Conservation (phyloP, 2,329 filamentous ascomycete species). For the Alternaria metachromatica region DNA sequence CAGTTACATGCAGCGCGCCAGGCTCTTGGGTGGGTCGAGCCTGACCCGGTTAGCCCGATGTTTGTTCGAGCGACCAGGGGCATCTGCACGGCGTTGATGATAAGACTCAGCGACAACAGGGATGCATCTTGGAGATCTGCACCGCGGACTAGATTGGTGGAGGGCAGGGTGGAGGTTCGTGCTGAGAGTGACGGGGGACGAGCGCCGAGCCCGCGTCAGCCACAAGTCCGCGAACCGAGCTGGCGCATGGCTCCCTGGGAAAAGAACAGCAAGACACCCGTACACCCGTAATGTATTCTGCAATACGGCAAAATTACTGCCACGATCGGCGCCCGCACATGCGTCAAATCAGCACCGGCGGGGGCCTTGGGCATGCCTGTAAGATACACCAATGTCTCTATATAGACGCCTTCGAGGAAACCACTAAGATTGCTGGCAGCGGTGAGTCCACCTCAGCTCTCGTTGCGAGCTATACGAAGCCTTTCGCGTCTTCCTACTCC, state of each 20-base stretch:
- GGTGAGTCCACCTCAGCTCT: conserved; percentile 12
- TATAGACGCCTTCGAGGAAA: conserved; percentile 13
- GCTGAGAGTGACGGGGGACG: conserved; percentile 22
- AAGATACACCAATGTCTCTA: conserved; percentile 13
- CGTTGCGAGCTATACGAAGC: conserved; percentile 22
- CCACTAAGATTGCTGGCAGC: conserved; percentile 11
- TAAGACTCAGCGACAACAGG: conserved; percentile 35
- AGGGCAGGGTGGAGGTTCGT: conserved; percentile 20
- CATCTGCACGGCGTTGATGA: conserved; percentile 36
- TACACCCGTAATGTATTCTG: conserved; percentile 36
- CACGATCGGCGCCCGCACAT: conserved; percentile 4
- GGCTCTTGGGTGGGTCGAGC: conserved; percentile 40
- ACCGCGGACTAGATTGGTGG: conserved; percentile 26
- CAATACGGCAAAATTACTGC: conserved; percentile 32
- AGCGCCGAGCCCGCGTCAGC: conserved; percentile 35
- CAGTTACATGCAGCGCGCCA: conserved; percentile 45
- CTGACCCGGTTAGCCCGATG: conserved; percentile 28
- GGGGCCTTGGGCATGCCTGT: conserved; percentile 1
- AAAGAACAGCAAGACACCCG: conserved; percentile 17
- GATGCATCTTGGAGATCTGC: conserved; percentile 29
- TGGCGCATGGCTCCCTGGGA: conserved; percentile 16
- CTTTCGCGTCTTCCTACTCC: conserved; percentile 15
- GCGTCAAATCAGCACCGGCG: conserved; percentile 5
- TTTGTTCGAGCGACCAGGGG: conserved; percentile 35
- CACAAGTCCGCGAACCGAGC: conserved; percentile 28